Percentiles rank a stretch among this genome's conserved stretches.
phyloP scores from a whole-genome alignment of 352 stramenopile species.

The Phytophthora boehmeriae region DNA sequence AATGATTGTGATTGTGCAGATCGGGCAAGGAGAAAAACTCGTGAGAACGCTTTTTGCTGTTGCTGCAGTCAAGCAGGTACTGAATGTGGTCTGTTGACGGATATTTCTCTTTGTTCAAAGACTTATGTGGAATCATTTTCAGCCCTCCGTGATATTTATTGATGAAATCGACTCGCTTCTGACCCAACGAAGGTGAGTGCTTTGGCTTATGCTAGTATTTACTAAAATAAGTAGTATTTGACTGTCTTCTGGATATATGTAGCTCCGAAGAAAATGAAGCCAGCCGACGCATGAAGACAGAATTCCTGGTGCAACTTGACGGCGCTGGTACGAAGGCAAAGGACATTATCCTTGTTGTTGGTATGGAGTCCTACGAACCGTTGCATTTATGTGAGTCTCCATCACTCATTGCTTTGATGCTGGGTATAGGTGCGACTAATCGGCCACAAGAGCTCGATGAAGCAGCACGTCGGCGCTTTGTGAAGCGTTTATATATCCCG shows the following conservation, averaged over 20 bases:
- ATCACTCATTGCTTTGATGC: conserved; percentile 3
- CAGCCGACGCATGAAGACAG: conserved; percentile 97
- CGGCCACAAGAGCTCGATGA: conserved; percentile 98
- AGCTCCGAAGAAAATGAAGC: conserved; percentile 97
- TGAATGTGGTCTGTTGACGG: background rate
- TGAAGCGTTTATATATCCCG: conserved; percentile 98
- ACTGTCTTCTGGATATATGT: conserved; percentile 23
- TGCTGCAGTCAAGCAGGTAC: conserved; percentile 89
- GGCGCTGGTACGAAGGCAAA: conserved; percentile 91
- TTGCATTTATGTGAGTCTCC: background rate
- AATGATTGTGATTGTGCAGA: conserved; percentile 50
- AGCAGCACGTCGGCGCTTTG: conserved; percentile 95
- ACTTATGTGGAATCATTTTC: too few relatives aligned
- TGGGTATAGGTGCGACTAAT: conserved; percentile 93
- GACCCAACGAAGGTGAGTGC: conserved; percentile 89
- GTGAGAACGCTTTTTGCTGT: conserved; percentile 97
- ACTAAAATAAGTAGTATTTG: background rate
- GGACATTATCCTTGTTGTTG: conserved; percentile 91
- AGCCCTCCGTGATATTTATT: conserved; percentile 99
- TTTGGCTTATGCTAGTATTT: background rate
- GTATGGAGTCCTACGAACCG: conserved; percentile 33
- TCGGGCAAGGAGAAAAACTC: conserved; percentile 99
- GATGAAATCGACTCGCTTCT: conserved; percentile 99
- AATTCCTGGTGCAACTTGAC: conserved; percentile 99
- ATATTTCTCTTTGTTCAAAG: too few relatives aligned